Evolutionary conservation across 768 basidiomycete genomes (phyloP).

Genomic region (Lanmaoa rubissima): DNA sequence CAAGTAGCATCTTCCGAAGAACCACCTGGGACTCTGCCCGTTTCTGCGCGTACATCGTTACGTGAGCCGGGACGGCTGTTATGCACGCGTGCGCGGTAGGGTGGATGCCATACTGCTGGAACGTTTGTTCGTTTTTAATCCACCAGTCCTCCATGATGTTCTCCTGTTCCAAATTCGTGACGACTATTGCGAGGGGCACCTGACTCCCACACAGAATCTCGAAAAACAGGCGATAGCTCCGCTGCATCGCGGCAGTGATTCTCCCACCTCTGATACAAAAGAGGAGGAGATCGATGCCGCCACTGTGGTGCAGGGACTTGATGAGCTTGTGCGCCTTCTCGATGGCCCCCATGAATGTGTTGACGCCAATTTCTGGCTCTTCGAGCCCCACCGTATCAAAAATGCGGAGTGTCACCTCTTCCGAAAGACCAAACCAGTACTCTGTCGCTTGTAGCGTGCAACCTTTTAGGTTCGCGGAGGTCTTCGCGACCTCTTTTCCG

Average conservation of each 20-base stretch:
- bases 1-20: background rate
- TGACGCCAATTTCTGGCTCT: conserved; percentile 2
- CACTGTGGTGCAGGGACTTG: background rate
- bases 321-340: conserved; percentile 8
- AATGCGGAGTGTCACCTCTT: background rate
- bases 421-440: background rate
- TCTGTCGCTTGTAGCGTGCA: conserved; percentile 1
- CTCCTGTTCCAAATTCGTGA: conserved; percentile 2
- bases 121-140: background rate
- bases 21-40: background rate
- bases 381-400: conserved; percentile 13
- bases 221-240: conserved; percentile 7
- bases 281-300: conserved; percentile 13
- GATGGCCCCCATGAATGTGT: background rate
- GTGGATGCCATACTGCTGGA: background rate
- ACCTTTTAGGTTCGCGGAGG: background rate
- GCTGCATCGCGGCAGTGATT: background rate
- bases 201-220: conserved; percentile 4
- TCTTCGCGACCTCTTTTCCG: background rate
- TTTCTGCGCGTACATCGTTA: background rate
- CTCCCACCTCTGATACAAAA: conserved; percentile 6
- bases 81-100: conserved; percentile 5
- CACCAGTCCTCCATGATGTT: conserved; percentile 8
- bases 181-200: conserved; percentile 5
- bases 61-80: background rate